Percentiles rank a stretch among this genome's conserved stretches.
Evolutionary conservation across 768 basidiomycete species (phyloP).

Genomic region (Pulveroboletus sp.): DNA sequence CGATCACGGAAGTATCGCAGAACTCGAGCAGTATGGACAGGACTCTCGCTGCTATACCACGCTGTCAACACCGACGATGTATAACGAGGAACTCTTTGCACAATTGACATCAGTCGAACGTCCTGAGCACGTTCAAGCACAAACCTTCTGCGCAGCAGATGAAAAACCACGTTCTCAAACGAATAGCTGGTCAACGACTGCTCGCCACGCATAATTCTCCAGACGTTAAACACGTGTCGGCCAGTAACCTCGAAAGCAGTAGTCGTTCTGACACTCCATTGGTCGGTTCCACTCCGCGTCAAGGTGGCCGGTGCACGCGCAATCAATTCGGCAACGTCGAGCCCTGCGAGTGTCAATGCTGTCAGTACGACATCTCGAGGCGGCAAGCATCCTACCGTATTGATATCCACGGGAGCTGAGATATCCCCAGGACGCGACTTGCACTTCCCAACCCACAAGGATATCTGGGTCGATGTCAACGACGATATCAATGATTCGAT

Average conservation of each 20-base stretch:
- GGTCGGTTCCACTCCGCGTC: slow-evolving; percentile 38
- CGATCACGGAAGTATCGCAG: slow-evolving; percentile 62
- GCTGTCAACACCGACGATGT: slow-evolving; percentile 52
- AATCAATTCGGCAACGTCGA: slow-evolving; percentile 68
- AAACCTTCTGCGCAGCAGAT: slow-evolving; percentile 72
- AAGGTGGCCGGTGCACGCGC: slow-evolving; percentile 62
- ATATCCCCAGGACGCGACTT: slow-evolving; percentile 88
- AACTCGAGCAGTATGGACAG: slow-evolving; percentile 50
- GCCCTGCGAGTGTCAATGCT: slow-evolving; percentile 40
- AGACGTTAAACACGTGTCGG: slow-evolving; percentile 87
- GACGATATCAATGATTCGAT: slow-evolving; percentile 68
- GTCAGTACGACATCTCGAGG: slow-evolving; percentile 1
- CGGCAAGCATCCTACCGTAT: slow-evolving; percentile 41
- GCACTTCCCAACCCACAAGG: slow-evolving; percentile 88
- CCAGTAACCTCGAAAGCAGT: slow-evolving; percentile 83
- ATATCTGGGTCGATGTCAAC: slow-evolving; percentile 85
- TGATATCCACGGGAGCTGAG: slow-evolving; percentile 58
- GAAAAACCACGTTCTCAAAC: slow-evolving; percentile 86
- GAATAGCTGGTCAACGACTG: slow-evolving; percentile 73
- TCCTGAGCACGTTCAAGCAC: slow-evolving; percentile 10
- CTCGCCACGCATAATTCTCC: slow-evolving; percentile 89
- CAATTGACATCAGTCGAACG: background rate
- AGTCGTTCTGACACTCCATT: slow-evolving; percentile 70
- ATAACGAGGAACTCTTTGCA: slow-evolving; percentile 71
- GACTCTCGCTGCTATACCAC: slow-evolving; percentile 61